These are phyloP conservation scores for Tulasnella sp. DNA, from an alignment of 768 basidiomycete species.

Conservation along the genomic window DNA sequence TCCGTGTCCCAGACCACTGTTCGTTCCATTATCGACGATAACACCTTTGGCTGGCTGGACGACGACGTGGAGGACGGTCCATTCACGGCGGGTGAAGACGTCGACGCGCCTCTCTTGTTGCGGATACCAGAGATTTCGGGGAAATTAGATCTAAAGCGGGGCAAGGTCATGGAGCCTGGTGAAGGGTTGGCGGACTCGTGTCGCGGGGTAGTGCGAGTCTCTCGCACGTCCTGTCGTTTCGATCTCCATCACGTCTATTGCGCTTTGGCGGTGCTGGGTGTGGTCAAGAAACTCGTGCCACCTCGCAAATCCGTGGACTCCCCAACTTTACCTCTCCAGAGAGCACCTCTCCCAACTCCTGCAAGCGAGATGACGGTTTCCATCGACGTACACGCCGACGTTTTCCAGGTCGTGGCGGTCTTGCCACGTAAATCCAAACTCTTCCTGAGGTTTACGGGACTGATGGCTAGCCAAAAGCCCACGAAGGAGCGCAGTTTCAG, in stretches of 20 bases:
- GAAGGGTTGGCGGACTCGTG: constrained; percentile 21
- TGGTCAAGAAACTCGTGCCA: constrained; percentile 45
- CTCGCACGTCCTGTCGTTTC: constrained; percentile 32
- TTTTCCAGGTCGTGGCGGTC: constrained; percentile 48
- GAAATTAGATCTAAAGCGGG: constrained; percentile 18
- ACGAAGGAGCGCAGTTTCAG: constrained; percentile 28
- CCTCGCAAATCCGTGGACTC: constrained; percentile 31
- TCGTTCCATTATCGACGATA: constrained; percentile 18
- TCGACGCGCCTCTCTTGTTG: constrained; percentile 32
- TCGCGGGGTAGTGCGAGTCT: constrained; percentile 3
- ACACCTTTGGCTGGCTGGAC: constrained; percentile 17
- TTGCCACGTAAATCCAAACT: constrained; percentile 44
- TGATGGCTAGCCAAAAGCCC: background rate
- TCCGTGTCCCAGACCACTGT: constrained; percentile 8
- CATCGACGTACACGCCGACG: constrained; percentile 41
- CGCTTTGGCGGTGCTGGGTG: constrained; percentile 57
- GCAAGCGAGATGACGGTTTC: constrained; percentile 32
- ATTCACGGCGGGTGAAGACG: constrained; percentile 18
- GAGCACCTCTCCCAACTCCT: constrained; percentile 13
- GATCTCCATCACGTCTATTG: constrained; percentile 66
- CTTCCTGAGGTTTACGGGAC: constrained; percentile 37
- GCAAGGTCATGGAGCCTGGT: constrained; percentile 4
- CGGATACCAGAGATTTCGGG: constrained; percentile 14
- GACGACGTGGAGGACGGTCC: background rate
- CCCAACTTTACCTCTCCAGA: constrained; percentile 29